Percentiles rank a stretch among this genome's conserved stretches.
These are phyloP conservation scores for Angophora floribunda DNA, from an alignment of 345 rosid species.

Conservation along the genomic window DNA sequence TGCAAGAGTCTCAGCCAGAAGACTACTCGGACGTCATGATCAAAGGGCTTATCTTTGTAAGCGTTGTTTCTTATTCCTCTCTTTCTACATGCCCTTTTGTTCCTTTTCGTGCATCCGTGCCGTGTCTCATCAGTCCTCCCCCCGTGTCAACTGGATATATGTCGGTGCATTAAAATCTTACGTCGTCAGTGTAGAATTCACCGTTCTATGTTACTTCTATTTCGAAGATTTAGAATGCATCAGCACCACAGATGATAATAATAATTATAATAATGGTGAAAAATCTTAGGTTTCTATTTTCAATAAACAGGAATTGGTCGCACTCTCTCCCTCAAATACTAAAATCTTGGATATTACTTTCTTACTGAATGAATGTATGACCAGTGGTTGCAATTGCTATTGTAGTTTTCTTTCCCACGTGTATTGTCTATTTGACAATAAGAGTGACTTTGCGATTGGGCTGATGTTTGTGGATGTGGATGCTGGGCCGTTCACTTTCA, in stretches of 20 bases:
- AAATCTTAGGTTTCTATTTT: not conserved
- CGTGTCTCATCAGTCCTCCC: not conserved
- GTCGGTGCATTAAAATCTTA: not conserved
- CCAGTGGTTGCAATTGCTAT: not conserved
- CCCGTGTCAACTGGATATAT: not conserved
- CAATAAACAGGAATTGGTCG: too few species aligned
- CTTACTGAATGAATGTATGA: too few species aligned
- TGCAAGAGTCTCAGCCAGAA: slow-evolving; percentile 35
- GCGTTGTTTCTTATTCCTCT: not conserved
- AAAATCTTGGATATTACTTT: too few species aligned
- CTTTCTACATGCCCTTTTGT: not conserved
- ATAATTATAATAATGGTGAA: too few species aligned
- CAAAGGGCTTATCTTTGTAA: slow-evolving; percentile 39
- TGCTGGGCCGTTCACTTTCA: not conserved
- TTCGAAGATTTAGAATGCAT: not conserved
- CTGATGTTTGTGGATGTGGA: not conserved
- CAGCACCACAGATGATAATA: not conserved
- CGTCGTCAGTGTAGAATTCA: not conserved
- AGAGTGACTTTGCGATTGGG: not conserved
- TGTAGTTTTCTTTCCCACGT: not conserved
- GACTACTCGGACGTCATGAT: slow-evolving; percentile 5
- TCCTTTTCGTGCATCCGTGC: not conserved
- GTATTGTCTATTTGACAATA: not conserved
- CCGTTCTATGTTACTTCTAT: not conserved
- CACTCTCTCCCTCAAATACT: too few species aligned